Base-by-base conservation (phyloP, 129 eudicot species). In the Chrysanthemum seticuspe region DNA sequence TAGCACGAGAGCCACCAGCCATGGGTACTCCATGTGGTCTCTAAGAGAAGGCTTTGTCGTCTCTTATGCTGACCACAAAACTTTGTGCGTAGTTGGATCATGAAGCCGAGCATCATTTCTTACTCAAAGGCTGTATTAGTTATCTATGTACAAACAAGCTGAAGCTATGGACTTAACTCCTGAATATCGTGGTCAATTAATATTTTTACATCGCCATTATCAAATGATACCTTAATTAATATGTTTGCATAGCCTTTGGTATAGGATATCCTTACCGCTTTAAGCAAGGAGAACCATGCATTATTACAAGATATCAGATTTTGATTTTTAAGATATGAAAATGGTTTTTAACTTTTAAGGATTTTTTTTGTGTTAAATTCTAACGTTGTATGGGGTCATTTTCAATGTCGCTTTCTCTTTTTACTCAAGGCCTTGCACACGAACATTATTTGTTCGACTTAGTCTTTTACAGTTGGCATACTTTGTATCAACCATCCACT, bases 351-450 rank as follows among this genome's bases (percentile, higher is more conserved):
- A 29, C 36, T 29, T 29, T 29, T 54, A 54, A 58, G 21, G 34
- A 19, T 15, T 19, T 58, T 57, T 31, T 3, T 58, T 58, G 21
- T 15, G 34, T 15, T 9, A 58, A 58, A 9, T 9, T 16, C 5
- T 18, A 58, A 58, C 63, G 63, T 18, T 58, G 63, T 58, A 58
- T 58, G 63, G 63, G 18, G 63, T 57, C 62, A 23, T 10, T 18
- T 57, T 58, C 63, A 58, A 19, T 2, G 59, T 58, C 63, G 0
- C 21, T 58, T 10, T 58, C 63, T 58, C 63, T 18, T 58, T 18
- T 58, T 19, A 19, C 63, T 58, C 18, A 8, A 49, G 11, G 54
- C 54, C 5, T 25, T 15, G 8, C 27, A 56, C 61, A 56, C 15
- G 61, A 16, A 56, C 61, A 56, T 56, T 18, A 56, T 56, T 56